Evolutionary conservation across 495 filamentous ascomycete genomes (phyloP), one percentile per base, ranked within the genome.

Genomic region (Penicillium maclennaniae): DNA sequence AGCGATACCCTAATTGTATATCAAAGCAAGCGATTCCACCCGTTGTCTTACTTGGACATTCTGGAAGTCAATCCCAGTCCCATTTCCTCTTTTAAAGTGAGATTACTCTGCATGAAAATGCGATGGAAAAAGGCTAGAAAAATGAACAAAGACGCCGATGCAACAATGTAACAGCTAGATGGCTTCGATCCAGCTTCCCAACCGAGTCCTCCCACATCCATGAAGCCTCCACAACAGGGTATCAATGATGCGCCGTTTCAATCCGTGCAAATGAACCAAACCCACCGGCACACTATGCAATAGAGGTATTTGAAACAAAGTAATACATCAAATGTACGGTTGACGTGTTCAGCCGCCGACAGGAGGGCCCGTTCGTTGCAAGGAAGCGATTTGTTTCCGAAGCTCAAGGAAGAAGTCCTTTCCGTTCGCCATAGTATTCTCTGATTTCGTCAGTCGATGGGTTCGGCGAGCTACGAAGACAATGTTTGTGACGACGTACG

Each of bases 371-470:
- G 67, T 60, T 44, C 76, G 69, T 42, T 71, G 76, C 37, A 79
- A 49, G 9, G 66, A 44, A 9, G 76, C 68, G 5, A 80, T 58
- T 50, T 80, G 76, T 59, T 79, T 80, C 6, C 76, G 71, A 16
- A 81, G 70, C 52, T 80, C 79, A 47, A 77, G 57, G 51, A 77
- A 80, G 60, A 81, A 80, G 42, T 81, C 78, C 61, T 77, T 79
- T 9, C 77, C 76, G 49, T 71, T 80, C 7, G 69, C 74, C 79
- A 80, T 81, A 6, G 65, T 68, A 49, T 79, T 79, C 23, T 76
- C 79, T 81, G 57, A 0, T 8, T 34, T 50, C 21, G 45, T 70
- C 26, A 65, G 49, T 43, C 7, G n/a, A 16, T 43, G 23, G 5
- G 12, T 19, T 17, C n/a, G 9, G 26, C 31, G 10, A 34, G 8